These are phyloP conservation scores for Bisporella sp. DNA, from an alignment of 2,329 filamentous ascomycete genomes.

Conservation along the genomic window DNA sequence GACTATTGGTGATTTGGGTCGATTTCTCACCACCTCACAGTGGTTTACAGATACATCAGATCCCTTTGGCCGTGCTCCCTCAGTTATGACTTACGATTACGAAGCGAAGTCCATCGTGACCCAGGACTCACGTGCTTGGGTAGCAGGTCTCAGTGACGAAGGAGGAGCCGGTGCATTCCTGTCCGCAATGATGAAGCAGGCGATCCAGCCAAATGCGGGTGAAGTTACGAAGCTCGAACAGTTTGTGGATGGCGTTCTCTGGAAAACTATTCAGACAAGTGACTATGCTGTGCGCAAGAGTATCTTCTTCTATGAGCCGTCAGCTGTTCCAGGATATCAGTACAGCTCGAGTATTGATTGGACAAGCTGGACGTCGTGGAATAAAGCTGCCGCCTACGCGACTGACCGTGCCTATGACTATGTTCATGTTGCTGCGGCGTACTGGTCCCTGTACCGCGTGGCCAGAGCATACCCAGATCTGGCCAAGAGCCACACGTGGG, in stretches of 20 bases:
- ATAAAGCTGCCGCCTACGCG: slow-evolving; percentile 36
- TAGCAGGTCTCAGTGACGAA: slow-evolving; percentile 53
- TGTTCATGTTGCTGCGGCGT: slow-evolving; percentile 46
- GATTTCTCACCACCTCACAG: slow-evolving; percentile 46
- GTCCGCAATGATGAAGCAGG: slow-evolving; percentile 48
- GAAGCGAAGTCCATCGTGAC: slow-evolving; percentile 36
- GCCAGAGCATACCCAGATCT: slow-evolving; percentile 41
- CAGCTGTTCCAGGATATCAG: slow-evolving; percentile 30
- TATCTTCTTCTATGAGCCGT: slow-evolving; percentile 49
- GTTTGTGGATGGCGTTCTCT: slow-evolving; percentile 45
- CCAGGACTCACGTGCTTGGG: slow-evolving; percentile 47
- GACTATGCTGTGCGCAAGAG: slow-evolving; percentile 46
- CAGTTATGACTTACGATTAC: slow-evolving; percentile 50
- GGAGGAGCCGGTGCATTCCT: slow-evolving; percentile 50
- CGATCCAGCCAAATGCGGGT: slow-evolving; percentile 38
- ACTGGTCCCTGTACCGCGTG: slow-evolving; percentile 51
- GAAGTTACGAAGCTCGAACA: slow-evolving; percentile 47
- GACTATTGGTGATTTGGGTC: slow-evolving; percentile 39
- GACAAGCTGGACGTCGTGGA: slow-evolving; percentile 45
- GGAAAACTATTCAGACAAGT: slow-evolving; percentile 39
- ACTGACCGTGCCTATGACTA: slow-evolving; percentile 51
- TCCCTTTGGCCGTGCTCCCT: slow-evolving; percentile 46
- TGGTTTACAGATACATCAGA: slow-evolving; percentile 45
- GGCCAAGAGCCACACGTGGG: slow-evolving; percentile 35
- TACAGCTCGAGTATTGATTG: slow-evolving; percentile 41